Percentiles rank a stretch among this genome's conserved stretches.
These are phyloP conservation scores for Lipomyces spencermartinsiae DNA, from an alignment of 805 yeast species.

Conservation along the genomic window DNA sequence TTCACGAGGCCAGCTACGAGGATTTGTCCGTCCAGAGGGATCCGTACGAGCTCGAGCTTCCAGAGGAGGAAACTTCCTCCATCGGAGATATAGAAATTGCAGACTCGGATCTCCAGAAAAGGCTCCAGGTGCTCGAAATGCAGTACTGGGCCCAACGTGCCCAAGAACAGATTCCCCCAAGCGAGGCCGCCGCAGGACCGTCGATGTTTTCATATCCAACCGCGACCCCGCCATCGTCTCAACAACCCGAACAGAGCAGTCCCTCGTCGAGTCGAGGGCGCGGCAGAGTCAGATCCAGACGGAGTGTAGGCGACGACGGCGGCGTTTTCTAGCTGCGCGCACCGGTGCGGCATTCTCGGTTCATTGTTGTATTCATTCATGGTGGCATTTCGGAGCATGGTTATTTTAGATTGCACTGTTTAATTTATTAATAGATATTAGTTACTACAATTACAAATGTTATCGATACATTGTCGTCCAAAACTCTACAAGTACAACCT, in stretches of 20 bases:
- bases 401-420: background rate
- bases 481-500: background rate
- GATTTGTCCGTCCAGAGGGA: background rate
- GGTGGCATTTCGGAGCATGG: background rate
- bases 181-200: background rate
- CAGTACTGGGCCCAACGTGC: conserved; percentile 29
- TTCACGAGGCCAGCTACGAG: conserved; percentile 1
- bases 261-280: background rate
- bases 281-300: background rate
- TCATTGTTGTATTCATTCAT: background rate
- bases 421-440: background rate
- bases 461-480: background rate
- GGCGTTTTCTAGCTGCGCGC: background rate
- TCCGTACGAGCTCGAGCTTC: background rate
- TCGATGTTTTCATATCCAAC: background rate
- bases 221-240: background rate
- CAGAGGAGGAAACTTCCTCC: conserved; percentile 9
- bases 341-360: too few relatives aligned
- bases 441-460: background rate
- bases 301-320: background rate
- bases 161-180: conserved; percentile 11
- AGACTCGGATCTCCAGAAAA: conserved; percentile 21
- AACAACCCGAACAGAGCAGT: background rate
- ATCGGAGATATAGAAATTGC: conserved; percentile 19
- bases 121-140: conserved; percentile 23